Evolutionary conservation across 495 filamentous ascomycete species (phyloP).

Genomic region (Tuber magnatum): DNA sequence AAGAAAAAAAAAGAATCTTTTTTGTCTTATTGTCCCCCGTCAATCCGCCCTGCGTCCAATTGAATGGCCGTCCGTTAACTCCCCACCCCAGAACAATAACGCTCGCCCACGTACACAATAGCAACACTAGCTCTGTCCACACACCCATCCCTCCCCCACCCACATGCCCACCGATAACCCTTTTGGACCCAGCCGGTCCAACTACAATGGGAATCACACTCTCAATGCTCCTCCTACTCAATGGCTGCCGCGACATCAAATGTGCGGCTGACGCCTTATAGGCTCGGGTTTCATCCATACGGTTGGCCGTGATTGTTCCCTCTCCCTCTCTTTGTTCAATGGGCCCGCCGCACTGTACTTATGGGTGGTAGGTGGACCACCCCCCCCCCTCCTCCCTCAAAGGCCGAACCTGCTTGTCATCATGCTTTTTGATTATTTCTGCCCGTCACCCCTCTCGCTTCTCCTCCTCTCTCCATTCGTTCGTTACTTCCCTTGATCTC

Average conservation of each 20-base stretch:
- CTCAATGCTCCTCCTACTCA: neutral
- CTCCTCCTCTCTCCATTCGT: conserved; percentile 12
- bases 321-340: conserved; percentile 32
- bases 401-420: conserved; percentile 28
- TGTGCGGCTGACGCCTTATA: conserved; percentile 6
- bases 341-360: neutral
- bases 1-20: neutral
- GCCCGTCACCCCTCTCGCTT: conserved; percentile 10
- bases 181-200: neutral
- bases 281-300: neutral
- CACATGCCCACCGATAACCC: neutral
- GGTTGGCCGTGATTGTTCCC: conserved; percentile 20
- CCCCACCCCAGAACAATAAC: neutral
- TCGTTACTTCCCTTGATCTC: neutral
- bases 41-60: neutral
- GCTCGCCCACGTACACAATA: conserved; percentile 5
- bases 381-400: neutral
- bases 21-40: neutral
- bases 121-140: neutral
- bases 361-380: conserved; percentile 8
- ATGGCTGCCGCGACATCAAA: neutral
- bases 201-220: neutral
- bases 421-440: conserved; percentile 11
- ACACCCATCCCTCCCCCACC: neutral
- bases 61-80: neutral